These are phyloP conservation scores for Phlebiopsis gigantea DNA, from an alignment of 768 basidiomycete species.

Conservation along the genomic window DNA sequence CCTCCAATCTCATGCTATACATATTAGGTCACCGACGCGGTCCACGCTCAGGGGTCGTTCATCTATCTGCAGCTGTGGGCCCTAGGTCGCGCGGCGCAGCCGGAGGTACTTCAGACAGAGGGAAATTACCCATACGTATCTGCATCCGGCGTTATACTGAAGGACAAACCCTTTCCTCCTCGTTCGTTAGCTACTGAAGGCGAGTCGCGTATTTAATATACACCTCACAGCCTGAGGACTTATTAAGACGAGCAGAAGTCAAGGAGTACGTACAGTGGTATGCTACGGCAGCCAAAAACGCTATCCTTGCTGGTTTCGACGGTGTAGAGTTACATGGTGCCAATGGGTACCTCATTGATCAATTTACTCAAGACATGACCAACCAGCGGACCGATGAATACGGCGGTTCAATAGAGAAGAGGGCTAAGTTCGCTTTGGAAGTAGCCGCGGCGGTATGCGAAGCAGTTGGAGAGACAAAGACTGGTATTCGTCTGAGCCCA, in stretches of 20 bases:
- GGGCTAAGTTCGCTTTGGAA: slow-evolving; percentile 39
- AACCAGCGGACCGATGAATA: slow-evolving; percentile 43
- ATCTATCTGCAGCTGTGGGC: slow-evolving; percentile 57
- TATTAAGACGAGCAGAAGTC: slow-evolving; percentile 19
- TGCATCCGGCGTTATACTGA: slow-evolving; percentile 26
- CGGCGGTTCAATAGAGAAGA: slow-evolving; percentile 44
- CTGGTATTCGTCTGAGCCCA: slow-evolving; percentile 33
- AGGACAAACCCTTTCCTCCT: slow-evolving; percentile 6
- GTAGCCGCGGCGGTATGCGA: slow-evolving; percentile 33
- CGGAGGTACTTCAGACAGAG: slow-evolving; percentile 30
- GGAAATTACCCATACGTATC: slow-evolving; percentile 29
- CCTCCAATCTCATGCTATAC: neutral
- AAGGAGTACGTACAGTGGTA: slow-evolving; percentile 34
- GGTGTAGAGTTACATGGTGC: slow-evolving; percentile 35
- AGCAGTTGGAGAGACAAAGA: slow-evolving; percentile 35
- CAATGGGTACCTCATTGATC: slow-evolving; percentile 31
- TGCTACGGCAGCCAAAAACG: slow-evolving; percentile 19
- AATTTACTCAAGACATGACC: slow-evolving; percentile 32
- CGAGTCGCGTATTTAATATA: neutral
- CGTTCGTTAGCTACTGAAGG: slow-evolving; percentile 19
- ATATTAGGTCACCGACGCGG: slow-evolving; percentile 47
- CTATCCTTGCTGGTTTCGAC: slow-evolving; percentile 40
- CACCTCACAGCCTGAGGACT: neutral
- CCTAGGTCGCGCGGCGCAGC: slow-evolving; percentile 36
- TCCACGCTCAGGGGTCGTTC: slow-evolving; percentile 45